Percentiles rank a stretch among this genome's conserved stretches.
Conservation (phyloP, 2,329 filamentous ascomycete genomes). For the Aureobasidium sp. region DNA sequence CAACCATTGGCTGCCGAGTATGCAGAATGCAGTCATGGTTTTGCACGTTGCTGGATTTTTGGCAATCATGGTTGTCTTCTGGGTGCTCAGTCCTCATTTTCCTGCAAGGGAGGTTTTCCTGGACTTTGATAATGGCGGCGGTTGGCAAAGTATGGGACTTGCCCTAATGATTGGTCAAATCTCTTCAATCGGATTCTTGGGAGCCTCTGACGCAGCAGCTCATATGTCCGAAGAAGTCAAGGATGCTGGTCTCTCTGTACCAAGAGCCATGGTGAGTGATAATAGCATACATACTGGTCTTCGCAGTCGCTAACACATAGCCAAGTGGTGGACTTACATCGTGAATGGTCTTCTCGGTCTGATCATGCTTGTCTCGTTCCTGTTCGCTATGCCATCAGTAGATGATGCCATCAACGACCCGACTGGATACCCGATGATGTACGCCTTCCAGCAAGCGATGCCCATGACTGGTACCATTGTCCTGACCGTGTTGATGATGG, state of each 20-base stretch:
- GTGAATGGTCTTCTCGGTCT: conserved; percentile 29
- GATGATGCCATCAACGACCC: conserved; percentile 22
- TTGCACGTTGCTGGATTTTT: conserved; percentile 32
- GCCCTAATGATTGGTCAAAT: conserved; percentile 26
- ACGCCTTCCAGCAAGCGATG: conserved; percentile 23
- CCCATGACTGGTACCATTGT: conserved; percentile 23
- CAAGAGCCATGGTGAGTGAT: conserved; percentile 19
- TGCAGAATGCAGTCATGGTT: conserved; percentile 30
- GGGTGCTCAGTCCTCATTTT: conserved; percentile 20
- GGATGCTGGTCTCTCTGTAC: conserved; percentile 22
- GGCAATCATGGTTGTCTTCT: conserved; percentile 18
- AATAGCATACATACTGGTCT: conserved; percentile 27
- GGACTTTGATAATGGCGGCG: conserved; percentile 28
- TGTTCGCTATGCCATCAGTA: conserved; percentile 22
- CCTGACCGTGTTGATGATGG: conserved; percentile 22
- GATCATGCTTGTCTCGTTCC: conserved; percentile 20
- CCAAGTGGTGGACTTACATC: conserved; percentile 14
- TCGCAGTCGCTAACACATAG: conserved; percentile 23
- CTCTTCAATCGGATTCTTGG: conserved; percentile 20
- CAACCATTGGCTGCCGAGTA: conserved; percentile 26
- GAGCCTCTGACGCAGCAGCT: conserved; percentile 6
- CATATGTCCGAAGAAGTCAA: conserved; percentile 23
- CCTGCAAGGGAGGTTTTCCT: conserved; percentile 27
- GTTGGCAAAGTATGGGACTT: conserved; percentile 27
- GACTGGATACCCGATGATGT: conserved; percentile 28